Evolutionary conservation across 2,329 filamentous ascomycete species (phyloP).

Genomic region (Aspergillus jensenii): DNA sequence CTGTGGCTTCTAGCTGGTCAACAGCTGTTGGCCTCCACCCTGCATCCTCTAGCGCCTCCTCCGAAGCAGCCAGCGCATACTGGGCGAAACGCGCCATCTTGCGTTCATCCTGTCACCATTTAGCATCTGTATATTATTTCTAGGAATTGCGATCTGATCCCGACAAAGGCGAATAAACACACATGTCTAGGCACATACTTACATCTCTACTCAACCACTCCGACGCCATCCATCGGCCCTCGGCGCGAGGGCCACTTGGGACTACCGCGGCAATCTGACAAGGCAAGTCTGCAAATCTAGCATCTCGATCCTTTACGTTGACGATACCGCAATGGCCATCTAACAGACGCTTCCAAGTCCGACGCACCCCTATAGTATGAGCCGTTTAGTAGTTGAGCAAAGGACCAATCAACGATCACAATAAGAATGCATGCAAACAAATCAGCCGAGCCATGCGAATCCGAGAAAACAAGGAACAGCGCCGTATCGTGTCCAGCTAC

Average conservation of each 20-base stretch:
- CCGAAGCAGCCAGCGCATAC: conserved; percentile 81
- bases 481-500: conserved; percentile 15
- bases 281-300: conserved; percentile 69
- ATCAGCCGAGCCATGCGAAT: neutral
- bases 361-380: conserved; percentile 57
- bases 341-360: conserved; percentile 78
- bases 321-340: conserved; percentile 77
- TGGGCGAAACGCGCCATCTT: conserved; percentile 91
- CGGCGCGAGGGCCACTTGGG: conserved; percentile 54
- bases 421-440: neutral
- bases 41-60: conserved; percentile 83
- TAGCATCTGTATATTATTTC: neutral
- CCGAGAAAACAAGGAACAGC: neutral
- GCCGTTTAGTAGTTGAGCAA: conserved; percentile 7
- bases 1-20: conserved; percentile 72
- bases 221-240: conserved; percentile 44
- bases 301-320: conserved; percentile 64
- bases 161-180: neutral
- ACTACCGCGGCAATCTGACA: conserved; percentile 85
- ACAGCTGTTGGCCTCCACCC: conserved; percentile 66
- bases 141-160: neutral
- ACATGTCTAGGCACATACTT: conserved; percentile 13
- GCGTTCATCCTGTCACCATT: conserved; percentile 56
- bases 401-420: neutral
- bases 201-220: conserved; percentile 48